Evolutionary conservation across 257 asterid genomes (phyloP).

Genomic region (Craterostigma plantagineum): DNA sequence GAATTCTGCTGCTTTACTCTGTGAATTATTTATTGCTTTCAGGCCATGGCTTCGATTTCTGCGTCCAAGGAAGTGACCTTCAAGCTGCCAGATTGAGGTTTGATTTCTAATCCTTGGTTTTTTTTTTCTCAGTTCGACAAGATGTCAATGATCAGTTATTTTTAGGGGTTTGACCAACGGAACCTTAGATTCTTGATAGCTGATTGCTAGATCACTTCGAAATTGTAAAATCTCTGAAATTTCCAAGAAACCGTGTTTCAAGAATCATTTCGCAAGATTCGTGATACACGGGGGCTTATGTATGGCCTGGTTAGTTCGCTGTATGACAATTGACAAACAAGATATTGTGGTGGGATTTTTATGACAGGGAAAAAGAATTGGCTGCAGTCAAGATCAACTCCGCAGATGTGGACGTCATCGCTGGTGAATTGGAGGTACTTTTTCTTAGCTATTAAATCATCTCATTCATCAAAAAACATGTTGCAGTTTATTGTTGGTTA

Average conservation of each 20-base stretch:
- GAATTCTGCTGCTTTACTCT: not conserved
- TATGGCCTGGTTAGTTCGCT: no score
- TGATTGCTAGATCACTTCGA: no score
- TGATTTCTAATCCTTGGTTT: not conserved
- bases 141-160: not conserved
- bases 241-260: no score
- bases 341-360: not conserved
- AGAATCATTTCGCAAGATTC: no score
- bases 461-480: no score
- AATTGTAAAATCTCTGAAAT: no score
- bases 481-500: no score
- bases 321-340: not conserved
- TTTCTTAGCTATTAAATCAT: not conserved
- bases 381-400: conserved; percentile 88
- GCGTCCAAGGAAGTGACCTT: conserved; percentile 76
- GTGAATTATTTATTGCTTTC: conserved; percentile 6
- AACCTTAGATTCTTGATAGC: not conserved
- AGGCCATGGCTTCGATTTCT: conserved; percentile 95
- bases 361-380: conserved; percentile 75
- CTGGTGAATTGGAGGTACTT: conserved; percentile 73
- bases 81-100: conserved; percentile 90
- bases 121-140: not conserved
- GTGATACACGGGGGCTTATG: no score
- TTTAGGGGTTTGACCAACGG: no score
- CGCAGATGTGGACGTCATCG: conserved; percentile 71